Base-by-base conservation (phyloP, 345 rosid species). In the Arabis hirsuta region DNA sequence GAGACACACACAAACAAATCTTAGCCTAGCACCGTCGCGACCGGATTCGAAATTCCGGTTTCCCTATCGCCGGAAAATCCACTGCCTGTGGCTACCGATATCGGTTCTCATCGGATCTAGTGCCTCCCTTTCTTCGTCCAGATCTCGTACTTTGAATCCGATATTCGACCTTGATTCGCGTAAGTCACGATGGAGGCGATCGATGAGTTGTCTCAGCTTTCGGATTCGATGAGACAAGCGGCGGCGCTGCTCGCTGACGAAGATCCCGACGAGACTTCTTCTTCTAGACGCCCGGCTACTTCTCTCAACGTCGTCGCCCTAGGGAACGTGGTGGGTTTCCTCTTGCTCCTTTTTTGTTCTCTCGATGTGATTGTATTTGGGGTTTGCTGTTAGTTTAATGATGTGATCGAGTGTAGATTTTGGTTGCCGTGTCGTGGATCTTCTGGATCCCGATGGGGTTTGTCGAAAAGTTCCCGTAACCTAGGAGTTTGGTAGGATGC, bases 191-290 rank as follows among this genome's bases (percentile, higher is more conserved):
- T 91, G 97, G 98, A 94, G 71, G 96, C 95, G 84, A 94, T 91
- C 85, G 96, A 91, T 55, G 98, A 94, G 67, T 79, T 91, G 62
- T 50, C 71, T 12, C 91, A 87, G 84, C 88, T 94, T 3, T 77
- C 96, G 50, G 96, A 91, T 46, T 84, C 92, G 70, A 94, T 94
- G 92, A 80, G 84, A 76, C 95, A 87, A 78, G 97, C 96, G 12
- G 56, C 85, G 16, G 72, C 91, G 29, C 54, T 94, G 45, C 96
- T 94, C 55, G 94, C 98, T 12, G 97, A 94, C 50, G 98, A 94
- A 72, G 97, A 94, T 73, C 81, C 89, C 24, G 98, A 94, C 43
- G 97, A 94, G 67, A 85, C 62, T 73, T 78, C 97, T 19, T 73
- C 74, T 75, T 84, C 90, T 4, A 77, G 67, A 69, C 85, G 97